phyloP scores from a whole-genome alignment of 108 stramenopile species.

The Seminavis robusta region DNA sequence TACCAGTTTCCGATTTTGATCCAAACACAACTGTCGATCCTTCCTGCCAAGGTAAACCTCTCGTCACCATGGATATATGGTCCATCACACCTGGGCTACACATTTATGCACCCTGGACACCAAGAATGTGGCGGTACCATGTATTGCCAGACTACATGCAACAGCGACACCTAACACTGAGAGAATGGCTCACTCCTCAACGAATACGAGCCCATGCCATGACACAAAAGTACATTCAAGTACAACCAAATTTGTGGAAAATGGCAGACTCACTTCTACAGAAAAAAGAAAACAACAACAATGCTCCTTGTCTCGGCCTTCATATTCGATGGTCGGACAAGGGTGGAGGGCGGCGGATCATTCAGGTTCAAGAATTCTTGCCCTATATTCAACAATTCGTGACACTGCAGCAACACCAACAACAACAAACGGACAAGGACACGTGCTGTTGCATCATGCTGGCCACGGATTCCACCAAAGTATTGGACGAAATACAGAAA shows the following conservation, averaged over 20 bases:
- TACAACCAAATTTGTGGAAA: conserved; percentile 4
- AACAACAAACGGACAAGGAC: neutral
- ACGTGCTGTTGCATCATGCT: conserved; percentile 16
- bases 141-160: conserved; percentile 4
- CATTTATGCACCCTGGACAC: conserved; percentile 22
- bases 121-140: conserved; percentile 19
- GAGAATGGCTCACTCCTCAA: conserved; percentile 21
- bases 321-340: conserved; percentile 41
- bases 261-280: neutral
- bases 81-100: conserved; percentile 24
- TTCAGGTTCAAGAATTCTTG: conserved; percentile 8
- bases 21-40: conserved; percentile 25
- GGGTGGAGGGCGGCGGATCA: conserved; percentile 6
- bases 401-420: too few species aligned
- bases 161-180: conserved; percentile 8
- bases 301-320: conserved; percentile 1
- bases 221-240: conserved; percentile 12
- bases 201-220: conserved; percentile 7
- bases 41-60: conserved; percentile 18
- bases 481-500: conserved; percentile 7
- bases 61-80: conserved; percentile 11
- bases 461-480: conserved; percentile 28
- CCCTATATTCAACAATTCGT: conserved; percentile 11
- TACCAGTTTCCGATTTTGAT: conserved; percentile 18
- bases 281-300: neutral